Evolutionary conservation across 139 green algal genomes (phyloP), one percentile per base, ranked within the genome.

Genomic region (Auxenochlorella pyrenoidosa): DNA sequence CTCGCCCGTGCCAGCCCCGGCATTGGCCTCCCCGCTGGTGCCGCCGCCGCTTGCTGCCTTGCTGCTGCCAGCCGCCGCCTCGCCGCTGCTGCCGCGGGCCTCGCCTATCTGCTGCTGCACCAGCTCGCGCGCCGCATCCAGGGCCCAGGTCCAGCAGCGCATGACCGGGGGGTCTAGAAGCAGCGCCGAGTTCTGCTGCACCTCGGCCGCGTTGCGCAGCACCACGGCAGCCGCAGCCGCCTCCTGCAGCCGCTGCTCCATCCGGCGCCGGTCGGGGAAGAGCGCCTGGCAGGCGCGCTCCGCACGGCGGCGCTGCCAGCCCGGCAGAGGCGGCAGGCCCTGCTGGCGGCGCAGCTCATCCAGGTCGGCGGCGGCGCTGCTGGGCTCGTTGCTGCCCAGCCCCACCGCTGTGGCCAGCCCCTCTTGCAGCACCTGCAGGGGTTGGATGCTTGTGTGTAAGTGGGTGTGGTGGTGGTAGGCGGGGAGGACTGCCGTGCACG

Each of bases 141-240:
- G 70, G 24, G 51, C 51, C 51, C 72, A 79, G 6, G 51, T 87
- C 83, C 83, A 87, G 71, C 83, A 87, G 1, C 72, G 71, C 83
- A 87, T 78, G 70, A 78, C 71, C 10, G 83, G 83, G 1, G 71
- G 38, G 34, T 79, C 40, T 10, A 87, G 36, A 51, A 87, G 83
- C 51, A 87, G 26, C 51, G 83, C 28, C 19, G 51, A 36, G 26
- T 83, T 82, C 47, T 71, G 44, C 70, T 73, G 44, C 38, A 73
- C 83, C 72, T 68, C 83, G 10, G 70, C 83, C 32, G 54, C 70
- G 36, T 87, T 87, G 36, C 58, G 54, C 44, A 87, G 83, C 34
- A 87, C 71, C 34, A 81, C 66, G 5, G 83, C 70, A 4, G 83
- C 83, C 13, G 83, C 83, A 22, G 83, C 83, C 26, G 83, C 83